phyloP scores from a whole-genome alignment of 148 eudicot genomes.

The Spergularia bocconei region DNA sequence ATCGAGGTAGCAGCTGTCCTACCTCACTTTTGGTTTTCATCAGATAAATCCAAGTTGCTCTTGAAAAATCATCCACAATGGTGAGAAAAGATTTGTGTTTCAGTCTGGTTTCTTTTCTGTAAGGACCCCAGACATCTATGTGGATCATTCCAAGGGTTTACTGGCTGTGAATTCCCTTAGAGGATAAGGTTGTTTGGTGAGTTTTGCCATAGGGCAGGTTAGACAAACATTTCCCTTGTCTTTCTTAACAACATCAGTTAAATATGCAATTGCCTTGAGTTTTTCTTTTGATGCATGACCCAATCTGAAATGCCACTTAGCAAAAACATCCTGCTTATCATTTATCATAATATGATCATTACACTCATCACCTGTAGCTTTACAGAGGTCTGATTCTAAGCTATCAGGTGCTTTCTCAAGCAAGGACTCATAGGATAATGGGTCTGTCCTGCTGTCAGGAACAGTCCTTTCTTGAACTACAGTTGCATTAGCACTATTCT shows the following conservation, averaged over 20 bases:
- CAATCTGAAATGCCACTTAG: not conserved
- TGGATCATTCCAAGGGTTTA: not conserved
- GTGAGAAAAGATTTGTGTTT: not conserved
- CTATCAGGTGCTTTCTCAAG: not conserved
- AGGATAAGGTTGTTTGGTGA: not conserved
- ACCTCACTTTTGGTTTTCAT: not conserved
- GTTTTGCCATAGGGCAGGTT: not conserved
- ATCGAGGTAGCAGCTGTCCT: not conserved
- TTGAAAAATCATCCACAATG: not conserved
- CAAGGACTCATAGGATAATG: too few species aligned
- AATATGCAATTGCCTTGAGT: not conserved
- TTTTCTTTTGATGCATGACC: not conserved
- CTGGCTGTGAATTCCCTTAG: not conserved
- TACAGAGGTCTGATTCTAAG: not conserved
- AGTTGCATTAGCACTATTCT: not conserved
- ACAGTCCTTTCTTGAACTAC: too few species aligned
- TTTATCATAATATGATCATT: not conserved
- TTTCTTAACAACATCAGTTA: not conserved
- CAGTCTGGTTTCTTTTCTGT: not conserved
- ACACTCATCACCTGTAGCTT: accelerated
- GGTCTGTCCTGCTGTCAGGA: not conserved
- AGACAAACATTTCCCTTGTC: not conserved
- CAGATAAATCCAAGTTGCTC: not conserved
- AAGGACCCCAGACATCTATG: not conserved
- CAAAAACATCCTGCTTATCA: not conserved